A percentile compares a stretch with the other conserved stretches of the same genome.
Conservation (phyloP, 805 yeast genomes). For the Myxozyma mucilagina region DNA sequence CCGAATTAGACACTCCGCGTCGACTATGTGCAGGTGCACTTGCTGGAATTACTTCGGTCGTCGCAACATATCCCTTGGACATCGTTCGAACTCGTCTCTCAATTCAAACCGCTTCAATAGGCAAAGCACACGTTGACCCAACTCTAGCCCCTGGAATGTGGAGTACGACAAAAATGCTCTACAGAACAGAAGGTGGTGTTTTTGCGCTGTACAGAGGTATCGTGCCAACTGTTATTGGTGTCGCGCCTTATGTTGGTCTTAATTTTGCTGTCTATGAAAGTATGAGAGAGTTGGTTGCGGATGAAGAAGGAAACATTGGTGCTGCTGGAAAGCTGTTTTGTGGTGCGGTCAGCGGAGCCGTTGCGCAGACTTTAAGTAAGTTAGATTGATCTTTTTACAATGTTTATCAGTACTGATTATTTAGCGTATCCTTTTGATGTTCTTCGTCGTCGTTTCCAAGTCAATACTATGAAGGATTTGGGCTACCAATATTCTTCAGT, state of each 20-base stretch:
- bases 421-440: constrained; percentile 83
- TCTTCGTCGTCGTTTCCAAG: constrained; percentile 86
- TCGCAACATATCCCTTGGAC: constrained; percentile 89
- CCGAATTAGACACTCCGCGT: constrained; percentile 53
- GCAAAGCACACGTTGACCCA: constrained; percentile 28
- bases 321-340: constrained; percentile 62
- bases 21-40: constrained; percentile 74
- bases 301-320: constrained; percentile 38
- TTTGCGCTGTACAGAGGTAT: constrained; percentile 79
- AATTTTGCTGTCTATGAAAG: constrained; percentile 89
- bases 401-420: neutral
- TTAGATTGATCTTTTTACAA: neutral
- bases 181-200: constrained; percentile 77
- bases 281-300: constrained; percentile 57
- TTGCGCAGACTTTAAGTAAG: constrained; percentile 74
- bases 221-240: constrained; percentile 88
- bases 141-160: constrained; percentile 60
- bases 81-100: constrained; percentile 85
- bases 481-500: constrained; percentile 84
- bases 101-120: constrained; percentile 75
- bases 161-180: constrained; percentile 58
- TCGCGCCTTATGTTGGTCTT: constrained; percentile 93
- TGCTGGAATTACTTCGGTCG: constrained; percentile 79
- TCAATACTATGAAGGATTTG: constrained; percentile 73
- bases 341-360: constrained; percentile 86